Conservation (phyloP, 1,284 basidiomycete species). For the Fomitopsis pinicola region DNA sequence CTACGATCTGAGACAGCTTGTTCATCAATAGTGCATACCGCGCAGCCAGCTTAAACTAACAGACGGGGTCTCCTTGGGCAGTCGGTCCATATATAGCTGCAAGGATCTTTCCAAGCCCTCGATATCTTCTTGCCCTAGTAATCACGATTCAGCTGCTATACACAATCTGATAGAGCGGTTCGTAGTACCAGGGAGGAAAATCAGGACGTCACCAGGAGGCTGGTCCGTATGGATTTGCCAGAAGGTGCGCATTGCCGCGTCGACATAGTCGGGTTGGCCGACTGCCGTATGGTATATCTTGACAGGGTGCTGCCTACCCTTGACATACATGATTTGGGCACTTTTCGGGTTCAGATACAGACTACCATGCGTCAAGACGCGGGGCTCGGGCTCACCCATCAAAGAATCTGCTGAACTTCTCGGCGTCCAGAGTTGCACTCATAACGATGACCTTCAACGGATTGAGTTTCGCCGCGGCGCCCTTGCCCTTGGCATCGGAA, state of each 20-base stretch:
- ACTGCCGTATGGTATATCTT: constrained; percentile 70
- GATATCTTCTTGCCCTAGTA: constrained; percentile 90
- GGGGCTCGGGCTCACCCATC: constrained; percentile 44
- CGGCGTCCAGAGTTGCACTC: constrained; percentile 96
- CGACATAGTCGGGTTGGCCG: constrained; percentile 82
- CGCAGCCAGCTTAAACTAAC: constrained; percentile 33
- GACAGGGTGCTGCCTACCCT: constrained; percentile 93
- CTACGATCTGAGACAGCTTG: constrained; percentile 48
- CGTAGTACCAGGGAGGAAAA: constrained; percentile 81
- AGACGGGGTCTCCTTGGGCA: constrained; percentile 50
- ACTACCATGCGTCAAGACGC: background rate
- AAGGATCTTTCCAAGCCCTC: constrained; percentile 81
- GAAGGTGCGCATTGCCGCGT: constrained; percentile 86
- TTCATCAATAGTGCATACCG: background rate
- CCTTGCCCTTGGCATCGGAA: constrained; percentile 36
- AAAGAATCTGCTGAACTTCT: constrained; percentile 90
- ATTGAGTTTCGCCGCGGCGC: constrained; percentile 28
- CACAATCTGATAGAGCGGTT: background rate
- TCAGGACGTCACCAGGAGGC: constrained; percentile 84
- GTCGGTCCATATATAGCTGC: constrained; percentile 56
- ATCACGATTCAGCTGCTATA: background rate
- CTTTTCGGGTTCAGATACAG: constrained; percentile 35
- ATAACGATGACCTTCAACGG: constrained; percentile 92
- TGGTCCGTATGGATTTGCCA: constrained; percentile 86
- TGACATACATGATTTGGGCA: constrained; percentile 84